Conservation (phyloP, 805 yeast genomes). For the Candida pseudofarinosa region DNA sequence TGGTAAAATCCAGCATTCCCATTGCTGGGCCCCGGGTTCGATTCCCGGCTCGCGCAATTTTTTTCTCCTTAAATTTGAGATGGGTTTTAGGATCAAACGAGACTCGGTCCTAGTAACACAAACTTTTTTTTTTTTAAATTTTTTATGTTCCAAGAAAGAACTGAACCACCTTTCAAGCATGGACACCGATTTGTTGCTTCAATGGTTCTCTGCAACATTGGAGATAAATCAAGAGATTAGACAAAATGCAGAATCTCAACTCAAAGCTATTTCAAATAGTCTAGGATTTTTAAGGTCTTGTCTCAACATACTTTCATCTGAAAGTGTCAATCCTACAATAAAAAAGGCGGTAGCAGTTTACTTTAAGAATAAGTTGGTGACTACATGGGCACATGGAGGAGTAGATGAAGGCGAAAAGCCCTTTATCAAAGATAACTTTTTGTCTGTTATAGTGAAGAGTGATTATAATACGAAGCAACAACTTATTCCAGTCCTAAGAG, state of each 20-base stretch:
- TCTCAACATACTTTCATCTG: conserved; percentile 55
- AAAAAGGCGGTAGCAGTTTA: conserved; percentile 76
- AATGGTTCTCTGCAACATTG: conserved; percentile 76
- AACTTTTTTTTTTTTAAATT: not conserved
- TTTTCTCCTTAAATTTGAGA: conserved; percentile 1
- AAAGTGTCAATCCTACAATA: conserved; percentile 29
- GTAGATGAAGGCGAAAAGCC: conserved; percentile 74
- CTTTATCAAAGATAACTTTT: conserved; percentile 61
- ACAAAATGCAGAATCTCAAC: conserved; percentile 63
- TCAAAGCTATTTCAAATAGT: conserved; percentile 51
- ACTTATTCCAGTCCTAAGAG: conserved; percentile 32
- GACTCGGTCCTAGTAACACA: not conserved
- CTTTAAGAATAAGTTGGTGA: conserved; percentile 68
- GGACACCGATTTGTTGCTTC: conserved; percentile 66
- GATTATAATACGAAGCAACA: conserved; percentile 34
- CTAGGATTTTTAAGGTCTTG: conserved; percentile 83
- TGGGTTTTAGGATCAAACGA: not conserved
- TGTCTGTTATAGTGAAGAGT: conserved; percentile 52
- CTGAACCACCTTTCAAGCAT: no score
- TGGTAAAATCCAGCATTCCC: conserved; percentile 31
- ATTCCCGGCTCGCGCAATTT: conserved; percentile 28
- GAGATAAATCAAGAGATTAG: conserved; percentile 61
- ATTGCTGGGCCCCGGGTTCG: conserved; percentile 33
- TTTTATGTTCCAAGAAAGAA: not conserved
- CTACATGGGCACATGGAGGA: conserved; percentile 51